Percentiles rank a stretch among this genome's conserved stretches.
Conservation (phyloP, 768 basidiomycete genomes). For the Lentinula boryana region DNA sequence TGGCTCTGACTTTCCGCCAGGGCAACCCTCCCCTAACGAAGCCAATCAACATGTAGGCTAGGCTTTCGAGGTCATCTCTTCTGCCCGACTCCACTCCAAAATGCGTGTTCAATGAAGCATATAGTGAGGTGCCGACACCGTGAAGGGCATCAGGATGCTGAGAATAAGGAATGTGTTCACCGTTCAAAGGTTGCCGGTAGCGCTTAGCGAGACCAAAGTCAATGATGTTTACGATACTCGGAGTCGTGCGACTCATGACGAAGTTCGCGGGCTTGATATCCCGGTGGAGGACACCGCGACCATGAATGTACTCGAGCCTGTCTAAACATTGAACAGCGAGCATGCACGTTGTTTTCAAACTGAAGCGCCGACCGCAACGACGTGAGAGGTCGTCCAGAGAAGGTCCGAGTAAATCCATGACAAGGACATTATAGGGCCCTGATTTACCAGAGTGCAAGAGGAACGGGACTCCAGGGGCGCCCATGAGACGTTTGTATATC, state of each 20-base stretch:
- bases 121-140: constrained; percentile 74
- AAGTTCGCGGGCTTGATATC: constrained; percentile 99
- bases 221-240: constrained; percentile 77
- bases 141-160: constrained; percentile 57
- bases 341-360: constrained; percentile 88
- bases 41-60: constrained; percentile 81
- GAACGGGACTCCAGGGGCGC: constrained; percentile 85
- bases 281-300: constrained; percentile 89
- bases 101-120: constrained; percentile 71
- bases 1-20: constrained; percentile 69
- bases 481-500: constrained; percentile 89
- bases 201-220: constrained; percentile 84
- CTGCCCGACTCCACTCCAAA: constrained; percentile 70
- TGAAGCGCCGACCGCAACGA: constrained; percentile 87
- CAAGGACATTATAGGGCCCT: constrained; percentile 95
- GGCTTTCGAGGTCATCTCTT: constrained; percentile 73
- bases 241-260: constrained; percentile 77
- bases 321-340: constrained; percentile 92
- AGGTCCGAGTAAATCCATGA: constrained; percentile 94
- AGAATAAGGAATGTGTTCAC: constrained; percentile 64
- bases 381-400: constrained; percentile 84
- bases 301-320: constrained; percentile 95
- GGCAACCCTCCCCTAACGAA: constrained; percentile 74
- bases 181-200: constrained; percentile 60
- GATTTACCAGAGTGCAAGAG: constrained; percentile 89